Conservation (phyloP, 805 yeast genomes). For the Nakazawaea pomicola region DNA sequence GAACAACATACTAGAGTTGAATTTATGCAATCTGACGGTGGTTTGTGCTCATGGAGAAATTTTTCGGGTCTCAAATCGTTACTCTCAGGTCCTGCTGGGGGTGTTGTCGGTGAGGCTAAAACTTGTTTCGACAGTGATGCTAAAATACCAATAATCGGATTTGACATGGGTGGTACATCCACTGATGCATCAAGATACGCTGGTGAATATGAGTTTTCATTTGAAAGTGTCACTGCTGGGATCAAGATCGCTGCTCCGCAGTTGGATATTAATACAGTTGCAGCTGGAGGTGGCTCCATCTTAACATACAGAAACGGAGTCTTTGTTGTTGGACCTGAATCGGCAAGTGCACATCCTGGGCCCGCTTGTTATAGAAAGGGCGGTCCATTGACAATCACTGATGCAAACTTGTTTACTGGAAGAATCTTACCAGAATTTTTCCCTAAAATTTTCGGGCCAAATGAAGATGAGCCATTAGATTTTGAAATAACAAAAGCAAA, state of each 20-base stretch:
- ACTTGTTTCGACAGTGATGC: constrained; percentile 38
- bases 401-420: constrained; percentile 28
- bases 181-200: constrained; percentile 56
- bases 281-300: constrained; percentile 19
- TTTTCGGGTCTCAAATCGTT: constrained; percentile 50
- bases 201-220: constrained; percentile 18
- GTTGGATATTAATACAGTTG: constrained; percentile 19
- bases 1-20: constrained; percentile 28
- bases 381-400: constrained; percentile 29
- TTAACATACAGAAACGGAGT: constrained; percentile 15
- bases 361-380: constrained; percentile 31
- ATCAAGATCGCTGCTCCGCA: constrained; percentile 25
- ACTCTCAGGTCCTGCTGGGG: constrained; percentile 58
- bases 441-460: constrained; percentile 28
- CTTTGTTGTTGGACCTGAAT: constrained; percentile 29
- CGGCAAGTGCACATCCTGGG: constrained; percentile 30
- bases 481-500: constrained; percentile 19
- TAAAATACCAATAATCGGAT: constrained; percentile 25
- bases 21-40: constrained; percentile 58
- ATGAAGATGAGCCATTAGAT: constrained; percentile 24
- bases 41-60: constrained; percentile 44
- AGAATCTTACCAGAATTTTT: constrained; percentile 25
- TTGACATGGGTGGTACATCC: constrained; percentile 35
- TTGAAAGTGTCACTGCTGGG: constrained; percentile 23
- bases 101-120: constrained; percentile 50